Percentiles rank a stretch among this genome's conserved stretches.
Conservation (phyloP, 768 basidiomycete species). For the Hebeloma cylindrosporum region DNA sequence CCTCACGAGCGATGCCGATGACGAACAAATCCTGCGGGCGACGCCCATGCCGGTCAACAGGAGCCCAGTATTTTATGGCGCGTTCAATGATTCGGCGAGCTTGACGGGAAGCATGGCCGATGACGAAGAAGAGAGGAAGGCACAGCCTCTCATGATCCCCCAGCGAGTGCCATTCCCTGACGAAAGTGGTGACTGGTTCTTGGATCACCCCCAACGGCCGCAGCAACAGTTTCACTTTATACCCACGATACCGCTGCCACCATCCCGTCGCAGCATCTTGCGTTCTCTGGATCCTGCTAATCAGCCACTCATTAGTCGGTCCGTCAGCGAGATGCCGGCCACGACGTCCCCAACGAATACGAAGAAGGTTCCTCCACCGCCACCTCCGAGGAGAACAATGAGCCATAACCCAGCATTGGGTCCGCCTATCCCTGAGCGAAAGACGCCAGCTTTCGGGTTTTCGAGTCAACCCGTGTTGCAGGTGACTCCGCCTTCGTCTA, state of each 20-base stretch:
- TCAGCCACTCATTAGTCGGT: slow-evolving; percentile 24
- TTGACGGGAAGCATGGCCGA: slow-evolving; percentile 33
- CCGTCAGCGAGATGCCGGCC: slow-evolving; percentile 23
- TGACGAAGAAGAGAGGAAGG: slow-evolving; percentile 41
- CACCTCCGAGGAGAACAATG: slow-evolving; percentile 56
- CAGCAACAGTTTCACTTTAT: slow-evolving; percentile 7
- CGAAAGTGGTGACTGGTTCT: slow-evolving; percentile 17
- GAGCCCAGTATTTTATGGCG: slow-evolving; percentile 44
- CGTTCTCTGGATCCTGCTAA: slow-evolving; percentile 21
- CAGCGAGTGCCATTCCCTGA: slow-evolving; percentile 15
- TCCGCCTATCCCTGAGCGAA: slow-evolving; percentile 46
- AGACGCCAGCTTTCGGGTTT: background rate
- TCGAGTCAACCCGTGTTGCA: slow-evolving; percentile 8
- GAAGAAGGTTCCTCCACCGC: slow-evolving; percentile 62
- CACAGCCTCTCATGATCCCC: slow-evolving; percentile 5
- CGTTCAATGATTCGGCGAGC: slow-evolving; percentile 41
- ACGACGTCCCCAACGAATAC: slow-evolving; percentile 13
- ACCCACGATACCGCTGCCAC: slow-evolving; percentile 1
- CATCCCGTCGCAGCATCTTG: slow-evolving; percentile 13
- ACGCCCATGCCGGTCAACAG: slow-evolving; percentile 41
- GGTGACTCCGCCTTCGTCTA: background rate
- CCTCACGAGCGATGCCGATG: slow-evolving; percentile 39
- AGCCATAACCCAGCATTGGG: slow-evolving; percentile 26
- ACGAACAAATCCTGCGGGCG: slow-evolving; percentile 49
- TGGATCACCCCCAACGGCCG: slow-evolving; percentile 6